These are phyloP conservation scores for Stylosanthes scabra DNA, from an alignment of 331 rosid genomes.

Conservation along the genomic window DNA sequence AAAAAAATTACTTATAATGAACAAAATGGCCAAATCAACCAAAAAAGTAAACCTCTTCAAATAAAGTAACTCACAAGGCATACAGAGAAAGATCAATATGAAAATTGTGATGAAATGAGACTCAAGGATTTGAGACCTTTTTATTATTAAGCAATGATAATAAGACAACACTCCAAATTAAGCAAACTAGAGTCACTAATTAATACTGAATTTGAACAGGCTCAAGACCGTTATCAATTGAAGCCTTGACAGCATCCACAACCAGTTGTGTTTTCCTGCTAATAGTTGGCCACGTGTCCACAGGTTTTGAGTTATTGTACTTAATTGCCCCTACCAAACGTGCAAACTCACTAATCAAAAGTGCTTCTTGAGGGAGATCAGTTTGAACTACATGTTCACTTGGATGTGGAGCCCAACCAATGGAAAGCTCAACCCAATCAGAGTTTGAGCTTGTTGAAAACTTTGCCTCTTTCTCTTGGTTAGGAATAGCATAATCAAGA, in stretches of 20 bases:
- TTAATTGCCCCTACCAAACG: constrained; percentile 58
- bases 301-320: constrained; percentile 50
- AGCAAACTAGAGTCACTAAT: not conserved
- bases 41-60: no score
- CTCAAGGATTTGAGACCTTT: no score
- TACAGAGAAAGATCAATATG: not conserved
- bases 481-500: constrained; percentile 67
- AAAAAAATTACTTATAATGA: no score
- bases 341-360: constrained; percentile 70
- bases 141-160: not conserved
- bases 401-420: constrained; percentile 58
- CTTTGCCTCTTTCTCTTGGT: constrained; percentile 56
- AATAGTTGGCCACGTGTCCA: constrained; percentile 63
- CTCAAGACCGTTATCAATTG: constrained; percentile 59
- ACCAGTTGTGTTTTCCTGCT: constrained; percentile 80
- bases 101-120: not conserved
- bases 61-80: not conserved
- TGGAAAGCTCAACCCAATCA: constrained; percentile 49
- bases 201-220: constrained; percentile 43
- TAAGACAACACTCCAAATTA: not conserved
- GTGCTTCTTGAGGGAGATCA: constrained; percentile 77
- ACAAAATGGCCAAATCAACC: no score
- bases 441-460: constrained; percentile 52
- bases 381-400: constrained; percentile 47
- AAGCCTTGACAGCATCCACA: constrained; percentile 78